Conservation (phyloP, 2,329 filamentous ascomycete species). For the Cadophora sp. region DNA sequence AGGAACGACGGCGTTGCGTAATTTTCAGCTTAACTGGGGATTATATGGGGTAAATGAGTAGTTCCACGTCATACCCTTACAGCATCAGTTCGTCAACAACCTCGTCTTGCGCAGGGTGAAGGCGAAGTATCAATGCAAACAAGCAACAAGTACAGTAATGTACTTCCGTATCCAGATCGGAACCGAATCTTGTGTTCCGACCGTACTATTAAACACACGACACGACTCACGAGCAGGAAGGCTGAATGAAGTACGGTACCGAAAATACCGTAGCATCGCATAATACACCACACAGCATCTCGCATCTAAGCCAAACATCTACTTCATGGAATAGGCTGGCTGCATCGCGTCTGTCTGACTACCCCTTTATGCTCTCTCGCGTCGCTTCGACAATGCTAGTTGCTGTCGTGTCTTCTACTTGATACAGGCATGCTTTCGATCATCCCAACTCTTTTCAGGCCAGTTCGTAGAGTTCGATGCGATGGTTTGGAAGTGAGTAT, state of each 20-base stretch:
- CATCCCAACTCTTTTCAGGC: neutral
- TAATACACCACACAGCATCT: neutral
- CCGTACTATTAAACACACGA: too few species aligned
- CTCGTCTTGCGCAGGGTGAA: constrained; percentile 8
- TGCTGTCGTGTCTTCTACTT: neutral
- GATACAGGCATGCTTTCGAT: neutral
- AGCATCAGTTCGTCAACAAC: constrained; percentile 5
- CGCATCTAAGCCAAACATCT: constrained; percentile 11
- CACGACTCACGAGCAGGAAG: too few species aligned
- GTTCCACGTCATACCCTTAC: constrained; percentile 10
- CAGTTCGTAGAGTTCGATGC: neutral
- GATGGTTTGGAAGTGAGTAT: neutral
- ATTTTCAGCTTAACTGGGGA: neutral
- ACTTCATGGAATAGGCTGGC: constrained; percentile 1
- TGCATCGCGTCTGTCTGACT: neutral
- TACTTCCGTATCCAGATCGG: neutral
- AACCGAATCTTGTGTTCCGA: too few species aligned
- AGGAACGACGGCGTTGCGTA: neutral
- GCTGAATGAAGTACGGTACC: neutral
- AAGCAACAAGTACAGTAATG: neutral
- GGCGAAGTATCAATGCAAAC: constrained; percentile 13
- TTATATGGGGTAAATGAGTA: constrained; percentile 1
- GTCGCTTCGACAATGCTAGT: neutral
- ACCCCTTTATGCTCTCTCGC: constrained; percentile 6
- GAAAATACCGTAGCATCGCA: neutral